Evolutionary conservation across 1,284 basidiomycete species (phyloP), one percentile per base, ranked within the genome.

Genomic region (Psilocybe mexicana): DNA sequence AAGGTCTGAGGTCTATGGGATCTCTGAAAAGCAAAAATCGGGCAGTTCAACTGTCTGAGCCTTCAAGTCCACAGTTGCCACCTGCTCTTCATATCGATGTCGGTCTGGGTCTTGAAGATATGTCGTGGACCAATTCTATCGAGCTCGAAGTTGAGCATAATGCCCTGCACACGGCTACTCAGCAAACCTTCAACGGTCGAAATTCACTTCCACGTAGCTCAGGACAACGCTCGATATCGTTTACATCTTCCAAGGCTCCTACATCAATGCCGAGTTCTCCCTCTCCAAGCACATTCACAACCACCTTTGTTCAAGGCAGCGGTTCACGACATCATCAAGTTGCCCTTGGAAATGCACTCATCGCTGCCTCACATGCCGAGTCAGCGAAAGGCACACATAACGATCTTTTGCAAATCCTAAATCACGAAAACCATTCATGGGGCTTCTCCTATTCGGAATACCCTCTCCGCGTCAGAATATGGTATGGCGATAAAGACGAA

Each of bases 401-500:
- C 46, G 96, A 99, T 74, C 83, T 99, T 6, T 72, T 98, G 58
- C 88, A 93, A 65, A 94, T 98, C 68, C 80, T 98, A 36, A 93
- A 95, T 63, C 90, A 93, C 61, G 90, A 92, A 62, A 86, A 86
- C 55, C 85, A 85, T 63, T 87, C 92, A 0, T 93, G 92, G 91
- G 91, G 91, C 2, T 93, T 92, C 72, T 89, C 88, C 28, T 92
- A 92, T 66, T 70, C 81, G 10, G 84, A 93, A 25, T 90, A 97
- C 60, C 83, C 85, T 8, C 87, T 92, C 65, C 79, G 77, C n/a
- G 89, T 94, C 49, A 86, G 85, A 44, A 87, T 98, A 40, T 98
- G 94, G 94, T 95, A 95, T 64, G 96, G 96, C 2, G 90, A 93
- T 64, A 84, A 83, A 65, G 96, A 98, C 71, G 96, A 98, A 72